phyloP scores from a whole-genome alignment of 345 rosid genomes.

The Salix brachista region DNA sequence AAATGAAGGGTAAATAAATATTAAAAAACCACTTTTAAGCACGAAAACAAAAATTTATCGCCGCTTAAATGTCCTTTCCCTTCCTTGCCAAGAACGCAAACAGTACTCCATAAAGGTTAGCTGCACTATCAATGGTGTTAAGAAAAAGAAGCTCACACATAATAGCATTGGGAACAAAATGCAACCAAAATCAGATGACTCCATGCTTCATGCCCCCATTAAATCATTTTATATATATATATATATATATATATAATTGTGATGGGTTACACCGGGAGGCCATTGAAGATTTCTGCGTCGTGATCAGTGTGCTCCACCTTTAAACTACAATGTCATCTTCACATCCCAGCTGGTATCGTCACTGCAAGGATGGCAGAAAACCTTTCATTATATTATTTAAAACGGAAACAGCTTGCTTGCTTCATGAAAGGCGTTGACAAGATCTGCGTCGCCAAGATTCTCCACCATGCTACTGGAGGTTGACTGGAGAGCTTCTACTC shows the following conservation, averaged over 20 bases:
- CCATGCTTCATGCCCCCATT: slow-evolving; percentile 16
- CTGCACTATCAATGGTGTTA: not conserved
- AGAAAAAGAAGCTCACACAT: not conserved
- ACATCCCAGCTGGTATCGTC: slow-evolving; percentile 57
- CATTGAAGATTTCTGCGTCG: not conserved
- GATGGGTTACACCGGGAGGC: not conserved
- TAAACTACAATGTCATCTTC: slow-evolving; percentile 52
- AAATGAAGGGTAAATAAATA: too few relatives aligned
- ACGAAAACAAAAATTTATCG: too few relatives aligned
- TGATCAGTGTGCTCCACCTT: slow-evolving; percentile 5
- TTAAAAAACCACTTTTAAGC: too few relatives aligned
- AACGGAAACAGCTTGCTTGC: not conserved
- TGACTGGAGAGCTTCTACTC: slow-evolving; percentile 52
- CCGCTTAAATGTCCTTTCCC: not conserved
- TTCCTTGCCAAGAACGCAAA: not conserved
- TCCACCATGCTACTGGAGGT: slow-evolving; percentile 63
- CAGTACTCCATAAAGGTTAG: not conserved
- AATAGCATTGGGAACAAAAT: not conserved
- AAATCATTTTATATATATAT: not conserved
- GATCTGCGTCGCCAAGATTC: slow-evolving; percentile 49
- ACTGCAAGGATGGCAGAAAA: slow-evolving; percentile 30
- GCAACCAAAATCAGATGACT: slow-evolving; percentile 8
- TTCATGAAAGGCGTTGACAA: slow-evolving; percentile 10
- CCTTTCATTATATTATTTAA: not conserved
- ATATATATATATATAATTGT: not conserved